phyloP scores from a whole-genome alignment of 495 filamentous ascomycete species.

The Penicillium desertorum region DNA sequence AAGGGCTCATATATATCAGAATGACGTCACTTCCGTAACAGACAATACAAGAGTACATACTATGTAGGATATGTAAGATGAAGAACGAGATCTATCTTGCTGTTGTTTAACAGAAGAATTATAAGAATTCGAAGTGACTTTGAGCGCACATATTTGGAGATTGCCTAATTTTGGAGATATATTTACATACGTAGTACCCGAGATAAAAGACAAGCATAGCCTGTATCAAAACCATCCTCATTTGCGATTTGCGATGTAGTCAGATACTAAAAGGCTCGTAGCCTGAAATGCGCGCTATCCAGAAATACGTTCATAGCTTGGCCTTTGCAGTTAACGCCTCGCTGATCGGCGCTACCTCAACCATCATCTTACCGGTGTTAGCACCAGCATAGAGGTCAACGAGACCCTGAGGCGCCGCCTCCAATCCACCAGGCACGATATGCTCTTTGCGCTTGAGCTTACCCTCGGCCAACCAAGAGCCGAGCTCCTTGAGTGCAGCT shows the following conservation, averaged over 20 bases:
- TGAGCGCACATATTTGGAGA: not conserved
- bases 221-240: not conserved
- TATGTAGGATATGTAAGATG: too few species aligned
- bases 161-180: not conserved
- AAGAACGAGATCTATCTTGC: not conserved
- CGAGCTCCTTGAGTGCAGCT: slow-evolving; percentile 46
- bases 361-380: slow-evolving; percentile 56
- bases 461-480: slow-evolving; percentile 52
- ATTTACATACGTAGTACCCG: not conserved
- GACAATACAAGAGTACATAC: not conserved
- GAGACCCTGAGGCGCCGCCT: slow-evolving; percentile 48
- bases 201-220: not conserved
- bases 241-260: not conserved
- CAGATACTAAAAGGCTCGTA: not conserved
- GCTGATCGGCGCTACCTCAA: slow-evolving; percentile 42
- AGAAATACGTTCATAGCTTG: slow-evolving; percentile 27
- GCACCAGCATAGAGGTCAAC: slow-evolving; percentile 51
- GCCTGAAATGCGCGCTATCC: not conserved
- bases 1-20: not conserved
- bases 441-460: slow-evolving; percentile 57
- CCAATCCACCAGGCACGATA: slow-evolving; percentile 52
- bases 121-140: not conserved
- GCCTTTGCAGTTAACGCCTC: slow-evolving; percentile 33
- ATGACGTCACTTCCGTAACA: not conserved
- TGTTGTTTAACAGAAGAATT: not conserved